phyloP scores from a whole-genome alignment of 768 basidiomycete genomes.

The Pleurotus platypus region DNA sequence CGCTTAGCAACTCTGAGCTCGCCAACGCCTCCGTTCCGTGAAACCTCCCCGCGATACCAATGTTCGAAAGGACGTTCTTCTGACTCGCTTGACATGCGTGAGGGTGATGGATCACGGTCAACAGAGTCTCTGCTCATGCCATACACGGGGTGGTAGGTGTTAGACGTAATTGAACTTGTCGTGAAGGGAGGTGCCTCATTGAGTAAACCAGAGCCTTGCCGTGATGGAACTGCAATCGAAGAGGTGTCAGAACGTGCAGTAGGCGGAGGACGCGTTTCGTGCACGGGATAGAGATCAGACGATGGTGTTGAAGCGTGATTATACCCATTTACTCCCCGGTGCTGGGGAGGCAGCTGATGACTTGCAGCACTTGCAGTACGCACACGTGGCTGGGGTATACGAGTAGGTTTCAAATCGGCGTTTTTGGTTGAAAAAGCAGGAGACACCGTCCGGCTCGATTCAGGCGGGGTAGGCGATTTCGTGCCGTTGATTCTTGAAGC shows the following conservation, averaged over 20 bases:
- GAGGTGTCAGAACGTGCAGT: slow-evolving; percentile 22
- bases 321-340: slow-evolving; percentile 13
- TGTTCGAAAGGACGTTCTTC: slow-evolving; percentile 85
- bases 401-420: slow-evolving; percentile 41
- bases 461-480: slow-evolving; percentile 27
- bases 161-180: slow-evolving; percentile 40
- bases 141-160: slow-evolving; percentile 30
- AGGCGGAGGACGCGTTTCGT: slow-evolving; percentile 20
- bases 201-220: slow-evolving; percentile 44
- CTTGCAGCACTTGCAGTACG: slow-evolving; percentile 17
- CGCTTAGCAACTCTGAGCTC: slow-evolving; percentile 72
- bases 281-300: slow-evolving; percentile 23
- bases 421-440: slow-evolving; percentile 28
- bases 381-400: slow-evolving; percentile 40
- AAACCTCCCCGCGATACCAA: slow-evolving; percentile 86
- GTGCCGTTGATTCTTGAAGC: slow-evolving; percentile 22
- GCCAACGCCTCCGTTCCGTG: slow-evolving; percentile 86
- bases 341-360: slow-evolving; percentile 12
- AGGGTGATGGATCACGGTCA: slow-evolving; percentile 32
- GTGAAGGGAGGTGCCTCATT: slow-evolving; percentile 66
- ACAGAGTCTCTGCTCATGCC: slow-evolving; percentile 22
- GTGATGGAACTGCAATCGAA: slow-evolving; percentile 29
- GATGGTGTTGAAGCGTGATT: slow-evolving; percentile 13
- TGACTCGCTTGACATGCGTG: slow-evolving; percentile 66
- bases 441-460: slow-evolving; percentile 37